These are phyloP conservation scores for Pichia inconspicua DNA, from an alignment of 1,139 yeast genomes.

Conservation along the genomic window DNA sequence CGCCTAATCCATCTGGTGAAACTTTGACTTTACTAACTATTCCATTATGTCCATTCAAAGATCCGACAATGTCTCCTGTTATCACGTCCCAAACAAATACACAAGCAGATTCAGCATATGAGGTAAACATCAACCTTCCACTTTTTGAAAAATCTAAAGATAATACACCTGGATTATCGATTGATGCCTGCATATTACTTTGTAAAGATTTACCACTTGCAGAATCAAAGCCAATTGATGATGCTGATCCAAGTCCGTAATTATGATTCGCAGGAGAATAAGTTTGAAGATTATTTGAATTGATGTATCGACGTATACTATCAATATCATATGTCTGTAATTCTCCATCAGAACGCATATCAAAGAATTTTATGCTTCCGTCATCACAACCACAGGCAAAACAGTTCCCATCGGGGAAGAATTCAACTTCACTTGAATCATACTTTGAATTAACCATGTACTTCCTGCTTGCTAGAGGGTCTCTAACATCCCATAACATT, in stretches of 20 bases:
- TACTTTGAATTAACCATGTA: constrained; percentile 48
- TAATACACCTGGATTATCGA: constrained; percentile 57
- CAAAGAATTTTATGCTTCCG: constrained; percentile 65
- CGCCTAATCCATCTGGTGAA: constrained; percentile 68
- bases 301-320: constrained; percentile 11
- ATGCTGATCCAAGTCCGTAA: constrained; percentile 1
- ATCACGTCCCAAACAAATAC: constrained; percentile 76
- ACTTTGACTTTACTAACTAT: constrained; percentile 57
- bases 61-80: constrained; percentile 57
- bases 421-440: constrained; percentile 60
- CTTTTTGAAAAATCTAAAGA: constrained; percentile 69
- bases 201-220: constrained; percentile 14
- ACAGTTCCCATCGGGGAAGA: constrained; percentile 65
- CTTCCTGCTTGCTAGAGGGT: constrained; percentile 46
- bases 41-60: constrained; percentile 45
- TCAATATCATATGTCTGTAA: constrained; percentile 44
- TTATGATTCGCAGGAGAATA: constrained; percentile 6
- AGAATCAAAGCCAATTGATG: constrained; percentile 2
- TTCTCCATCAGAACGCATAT: constrained; percentile 70
- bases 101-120: constrained; percentile 63
- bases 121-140: constrained; percentile 67
- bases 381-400: constrained; percentile 74
- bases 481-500: constrained; percentile 65
- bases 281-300: constrained; percentile 7
- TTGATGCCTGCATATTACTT: constrained; percentile 28